Percentiles rank a stretch among this genome's conserved stretches.
These are phyloP conservation scores for Sclerotinia minor DNA, from an alignment of 2,329 filamentous ascomycete species.

Conservation along the genomic window DNA sequence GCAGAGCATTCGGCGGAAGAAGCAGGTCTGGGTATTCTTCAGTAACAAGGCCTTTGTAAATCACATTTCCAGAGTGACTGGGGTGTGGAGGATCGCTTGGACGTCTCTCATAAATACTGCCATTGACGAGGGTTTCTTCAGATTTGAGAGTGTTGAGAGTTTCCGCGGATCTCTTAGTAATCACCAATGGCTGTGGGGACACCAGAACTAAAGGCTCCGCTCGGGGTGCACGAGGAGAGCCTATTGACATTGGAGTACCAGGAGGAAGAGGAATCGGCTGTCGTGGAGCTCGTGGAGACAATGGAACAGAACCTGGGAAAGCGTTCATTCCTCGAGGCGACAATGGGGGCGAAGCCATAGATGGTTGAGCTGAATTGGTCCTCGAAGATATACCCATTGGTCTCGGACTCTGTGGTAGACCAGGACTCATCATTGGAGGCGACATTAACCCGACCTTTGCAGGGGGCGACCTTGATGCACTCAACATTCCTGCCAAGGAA, in stretches of 20 bases:
- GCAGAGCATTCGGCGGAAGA: constrained; percentile 83
- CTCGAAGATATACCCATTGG: constrained; percentile 59
- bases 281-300: constrained; percentile 72
- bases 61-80: constrained; percentile 47
- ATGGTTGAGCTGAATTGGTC: constrained; percentile 46
- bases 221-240: constrained; percentile 46
- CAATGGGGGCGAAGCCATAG: constrained; percentile 64
- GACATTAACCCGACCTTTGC: constrained; percentile 38
- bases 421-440: constrained; percentile 57
- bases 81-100: constrained; percentile 39
- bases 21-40: constrained; percentile 86
- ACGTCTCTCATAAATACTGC: constrained; percentile 1
- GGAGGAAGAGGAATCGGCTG: constrained; percentile 72
- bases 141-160: constrained; percentile 32
- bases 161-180: constrained; percentile 43
- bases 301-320: constrained; percentile 53
- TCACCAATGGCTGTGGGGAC: constrained; percentile 47
- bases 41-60: constrained; percentile 77
- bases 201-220: constrained; percentile 42
- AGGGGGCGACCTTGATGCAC: constrained; percentile 34
- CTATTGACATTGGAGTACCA: constrained; percentile 65
- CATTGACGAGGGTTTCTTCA: constrained; percentile 28
- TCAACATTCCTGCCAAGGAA: constrained; percentile 56
- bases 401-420: constrained; percentile 60
- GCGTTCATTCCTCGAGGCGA: constrained; percentile 57